A percentile compares a stretch with the other conserved stretches of the same genome.
Conservation (phyloP, 768 basidiomycete genomes). For the Podaxis sp. region DNA sequence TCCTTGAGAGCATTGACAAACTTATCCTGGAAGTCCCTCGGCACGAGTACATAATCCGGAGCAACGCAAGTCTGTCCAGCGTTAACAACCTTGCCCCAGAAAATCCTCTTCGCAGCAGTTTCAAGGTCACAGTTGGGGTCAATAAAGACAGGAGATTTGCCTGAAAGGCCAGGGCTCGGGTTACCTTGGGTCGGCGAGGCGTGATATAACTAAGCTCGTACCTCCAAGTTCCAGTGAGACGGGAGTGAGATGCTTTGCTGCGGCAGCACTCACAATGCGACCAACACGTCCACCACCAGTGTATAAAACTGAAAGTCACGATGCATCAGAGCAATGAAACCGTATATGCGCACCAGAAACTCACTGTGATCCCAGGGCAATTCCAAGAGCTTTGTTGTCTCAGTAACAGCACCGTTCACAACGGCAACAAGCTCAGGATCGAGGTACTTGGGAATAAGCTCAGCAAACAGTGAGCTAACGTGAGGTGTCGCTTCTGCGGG, state of each 20-base stretch:
- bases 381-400: slow-evolving; percentile 44
- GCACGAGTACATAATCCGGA: slow-evolving; percentile 51
- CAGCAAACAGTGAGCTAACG: slow-evolving; percentile 51
- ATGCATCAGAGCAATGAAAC: neutral
- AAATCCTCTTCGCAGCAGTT: slow-evolving; percentile 60
- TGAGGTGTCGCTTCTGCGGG: slow-evolving; percentile 69
- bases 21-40: slow-evolving; percentile 37
- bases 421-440: slow-evolving; percentile 63
- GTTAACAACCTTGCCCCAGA: slow-evolving; percentile 82
- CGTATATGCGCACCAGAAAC: neutral
- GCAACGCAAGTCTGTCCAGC: slow-evolving; percentile 75
- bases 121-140: slow-evolving; percentile 67
- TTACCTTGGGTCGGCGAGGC: neutral
- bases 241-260: slow-evolving; percentile 73
- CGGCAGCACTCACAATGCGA: slow-evolving; percentile 64
- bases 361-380: slow-evolving; percentile 1
- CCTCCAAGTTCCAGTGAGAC: slow-evolving; percentile 43
- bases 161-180: slow-evolving; percentile 17
- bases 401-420: slow-evolving; percentile 62
- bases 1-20: slow-evolving; percentile 41
- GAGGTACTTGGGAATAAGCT: slow-evolving; percentile 72
- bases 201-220: slow-evolving; percentile 14
- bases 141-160: slow-evolving; percentile 74
- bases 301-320: slow-evolving; percentile 44
- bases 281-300: slow-evolving; percentile 64